Evolutionary conservation across 306 rosid genomes (phyloP).

Genomic region (Rubus parviflorus): DNA sequence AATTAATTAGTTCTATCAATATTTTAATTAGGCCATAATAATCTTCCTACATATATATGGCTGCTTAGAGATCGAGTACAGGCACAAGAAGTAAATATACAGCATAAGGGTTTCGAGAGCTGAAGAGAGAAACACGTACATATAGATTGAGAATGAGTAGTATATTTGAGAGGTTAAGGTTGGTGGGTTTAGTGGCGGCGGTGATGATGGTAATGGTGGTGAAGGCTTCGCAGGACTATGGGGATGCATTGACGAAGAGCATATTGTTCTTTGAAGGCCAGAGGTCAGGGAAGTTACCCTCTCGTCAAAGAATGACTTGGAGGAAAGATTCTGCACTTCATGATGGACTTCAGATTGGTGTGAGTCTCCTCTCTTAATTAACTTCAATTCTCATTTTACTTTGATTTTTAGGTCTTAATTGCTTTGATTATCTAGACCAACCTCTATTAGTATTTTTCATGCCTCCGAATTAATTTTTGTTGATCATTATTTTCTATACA

Average conservation of each 20-base stretch:
- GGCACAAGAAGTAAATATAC: not conserved
- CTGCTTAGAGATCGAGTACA: not conserved
- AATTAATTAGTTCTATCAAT: not conserved
- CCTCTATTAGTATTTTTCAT: not conserved
- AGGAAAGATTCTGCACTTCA: slow-evolving; percentile 49
- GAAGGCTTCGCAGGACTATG: slow-evolving; percentile 37
- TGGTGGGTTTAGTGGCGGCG: slow-evolving; percentile 18
- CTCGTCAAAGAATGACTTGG: slow-evolving; percentile 52
- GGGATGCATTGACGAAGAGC: slow-evolving; percentile 49
- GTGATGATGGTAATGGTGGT: not conserved
- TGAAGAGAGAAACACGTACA: not conserved
- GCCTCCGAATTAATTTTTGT: not conserved
- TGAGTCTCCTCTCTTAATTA: not conserved
- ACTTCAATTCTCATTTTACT: not conserved
- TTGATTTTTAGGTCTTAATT: not conserved
- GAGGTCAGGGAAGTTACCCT: slow-evolving; percentile 54
- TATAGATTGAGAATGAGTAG: not conserved
- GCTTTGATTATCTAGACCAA: not conserved
- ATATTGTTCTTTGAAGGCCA: slow-evolving; percentile 62
- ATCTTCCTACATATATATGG: not conserved
- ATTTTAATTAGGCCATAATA: slow-evolving; percentile 5
- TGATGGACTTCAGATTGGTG: slow-evolving; percentile 39
- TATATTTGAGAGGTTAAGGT: not conserved
- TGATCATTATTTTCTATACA: not conserved
- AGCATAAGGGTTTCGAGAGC: not conserved